Conservation (phyloP, 805 yeast species). For the Torulaspora microellipsoides region DNA sequence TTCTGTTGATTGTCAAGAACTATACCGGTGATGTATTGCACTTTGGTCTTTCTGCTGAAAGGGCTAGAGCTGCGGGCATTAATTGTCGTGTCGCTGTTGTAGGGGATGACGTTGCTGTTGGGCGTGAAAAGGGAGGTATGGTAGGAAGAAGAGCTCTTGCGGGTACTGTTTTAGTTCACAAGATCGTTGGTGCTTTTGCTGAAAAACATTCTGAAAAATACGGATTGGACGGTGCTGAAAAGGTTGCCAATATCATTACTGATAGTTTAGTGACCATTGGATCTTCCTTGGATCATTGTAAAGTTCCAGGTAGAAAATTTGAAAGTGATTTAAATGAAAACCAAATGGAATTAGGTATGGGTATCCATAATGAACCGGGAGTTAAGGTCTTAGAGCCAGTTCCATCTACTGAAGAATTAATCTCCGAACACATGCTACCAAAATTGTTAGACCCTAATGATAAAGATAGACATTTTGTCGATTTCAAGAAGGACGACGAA, state of each 20-base stretch:
- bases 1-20: conserved; percentile 77
- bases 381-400: conserved; percentile 49
- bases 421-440: conserved; percentile 52
- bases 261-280: conserved; percentile 78
- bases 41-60: conserved; percentile 86
- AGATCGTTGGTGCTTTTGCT: conserved; percentile 72
- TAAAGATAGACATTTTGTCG: conserved; percentile 74
- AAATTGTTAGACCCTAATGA: conserved; percentile 61
- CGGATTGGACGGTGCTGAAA: conserved; percentile 49
- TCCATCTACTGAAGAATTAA: conserved; percentile 63
- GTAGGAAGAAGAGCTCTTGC: conserved; percentile 95
- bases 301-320: conserved; percentile 76
- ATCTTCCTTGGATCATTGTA: conserved; percentile 82
- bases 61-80: conserved; percentile 75
- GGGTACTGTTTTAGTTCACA: conserved; percentile 85
- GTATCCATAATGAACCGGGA: conserved; percentile 95
- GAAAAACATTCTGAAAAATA: conserved; percentile 38
- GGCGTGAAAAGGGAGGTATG: conserved; percentile 80
- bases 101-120: conserved; percentile 92
- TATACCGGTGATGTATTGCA: conserved; percentile 93
- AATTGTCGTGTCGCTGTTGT: conserved; percentile 70
- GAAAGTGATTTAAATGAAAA: conserved; percentile 49
- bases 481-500: conserved; percentile 59
- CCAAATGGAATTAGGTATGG: conserved; percentile 89
- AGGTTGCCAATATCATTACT: conserved; percentile 57